These are phyloP conservation scores for Rhodotorula graminis DNA, from an alignment of 768 basidiomycete genomes.

Conservation along the genomic window DNA sequence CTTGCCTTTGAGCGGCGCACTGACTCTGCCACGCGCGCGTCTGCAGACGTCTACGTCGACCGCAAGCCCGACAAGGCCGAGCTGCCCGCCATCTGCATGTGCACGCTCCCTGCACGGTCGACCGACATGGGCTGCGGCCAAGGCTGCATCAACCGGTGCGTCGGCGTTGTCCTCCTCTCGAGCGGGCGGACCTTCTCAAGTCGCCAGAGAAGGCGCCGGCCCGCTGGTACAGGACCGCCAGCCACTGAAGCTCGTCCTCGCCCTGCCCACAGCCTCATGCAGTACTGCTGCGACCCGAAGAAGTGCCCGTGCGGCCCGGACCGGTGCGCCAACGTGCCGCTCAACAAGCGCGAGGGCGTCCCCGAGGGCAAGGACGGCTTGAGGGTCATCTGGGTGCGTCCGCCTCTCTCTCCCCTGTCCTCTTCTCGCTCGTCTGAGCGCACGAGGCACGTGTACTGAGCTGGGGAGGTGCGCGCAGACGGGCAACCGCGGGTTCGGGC, in stretches of 20 bases:
- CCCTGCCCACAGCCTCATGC: constrained; percentile 23
- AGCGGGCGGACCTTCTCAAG: not conserved
- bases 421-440: no score
- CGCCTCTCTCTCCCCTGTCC: not conserved
- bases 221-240: no score
- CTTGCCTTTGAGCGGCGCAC: no score
- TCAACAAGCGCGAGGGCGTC: constrained; percentile 17
- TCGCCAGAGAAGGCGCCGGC: not conserved
- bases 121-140: constrained; percentile 10
- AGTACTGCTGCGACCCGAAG: constrained; percentile 33
- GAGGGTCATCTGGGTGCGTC: constrained; percentile 32
- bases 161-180: no score
- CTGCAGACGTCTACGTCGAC: constrained; percentile 25
- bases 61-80: constrained; percentile 25
- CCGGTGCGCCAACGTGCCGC: constrained; percentile 26
- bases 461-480: constrained; percentile 10
- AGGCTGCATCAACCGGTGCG: constrained; percentile 35
- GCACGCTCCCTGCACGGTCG: not conserved
- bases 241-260: no score
- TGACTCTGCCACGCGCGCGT: not conserved
- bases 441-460: not conserved
- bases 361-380: constrained; percentile 31
- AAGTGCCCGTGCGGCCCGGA: constrained; percentile 27
- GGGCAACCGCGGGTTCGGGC: constrained; percentile 35
- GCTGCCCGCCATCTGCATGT: constrained; percentile 24